Evolutionary conservation across 202 grass and related monocot species (phyloP), one percentile per base, ranked within the genome.

Genomic region (Zoysia matrella): DNA sequence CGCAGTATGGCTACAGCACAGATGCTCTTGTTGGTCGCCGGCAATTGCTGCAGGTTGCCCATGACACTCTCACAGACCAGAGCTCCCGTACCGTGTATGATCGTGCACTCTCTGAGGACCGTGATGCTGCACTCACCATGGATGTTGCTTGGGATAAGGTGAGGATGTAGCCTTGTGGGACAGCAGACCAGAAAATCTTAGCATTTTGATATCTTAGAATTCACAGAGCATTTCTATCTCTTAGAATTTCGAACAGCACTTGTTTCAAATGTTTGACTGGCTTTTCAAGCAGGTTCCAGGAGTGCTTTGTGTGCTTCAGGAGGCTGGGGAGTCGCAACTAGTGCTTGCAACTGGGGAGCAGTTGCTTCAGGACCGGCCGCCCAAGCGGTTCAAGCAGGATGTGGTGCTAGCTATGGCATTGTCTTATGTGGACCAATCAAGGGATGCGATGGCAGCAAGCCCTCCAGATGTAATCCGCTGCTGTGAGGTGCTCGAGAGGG

Each of bases 401-500:
- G 86, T 98, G 77, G 92, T 98, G 67, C 87, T 98, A 56, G 80
- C 84, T 11, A 95, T 98, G 95, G 90, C 89, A 30, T 42, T 98
- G 58, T 90, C 95, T 30, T 98, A 93, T 76, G 95, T 98, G 73
- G 95, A 98, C 47, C 12, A 88, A 60, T 98, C 95, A 8, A 93
- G 95, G 84, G 92, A 95, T 52, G 92, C 90, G 2, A 95, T 98
- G 95, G 79, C 84, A 41, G 52, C 80, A 66, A 88, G 5, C 74
- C 90, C 95, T 15, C 95, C 95, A 60, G 90, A 98, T 78, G 80
- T 98, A 42, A 86, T 98, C 50, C 49, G 43, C 71, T 95, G 92
- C 79, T 98, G 92, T 53, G 95, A 98, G 90, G 92, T 98, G 60
- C 95, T 98, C 13, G 95, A 98, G 80, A 85, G 71, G 77, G 92